Evolutionary conservation across 192 early-diverging fungal species (phyloP), one percentile per base, ranked within the genome.

Genomic region (Backusella circina): DNA sequence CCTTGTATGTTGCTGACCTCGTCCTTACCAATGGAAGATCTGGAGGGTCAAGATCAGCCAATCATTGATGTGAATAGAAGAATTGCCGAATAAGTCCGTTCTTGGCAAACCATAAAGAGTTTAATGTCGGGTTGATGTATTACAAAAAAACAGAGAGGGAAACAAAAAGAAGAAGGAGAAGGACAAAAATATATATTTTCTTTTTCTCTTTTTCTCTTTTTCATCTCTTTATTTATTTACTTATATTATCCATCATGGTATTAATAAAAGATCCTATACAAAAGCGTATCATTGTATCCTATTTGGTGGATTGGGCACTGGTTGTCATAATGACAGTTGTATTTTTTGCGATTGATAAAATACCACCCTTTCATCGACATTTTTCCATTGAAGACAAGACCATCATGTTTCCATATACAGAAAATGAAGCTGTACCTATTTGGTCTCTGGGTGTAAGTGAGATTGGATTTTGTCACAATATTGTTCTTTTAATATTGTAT

Each of bases 351-450:
- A 65, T 94, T 7, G 88, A 88, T 39, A 80, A 74, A 6, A 75
- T 91, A 6, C 75, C 86, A 8, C 93, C 93, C 1, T 93, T 89
- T 82, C 89, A 91, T 66, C 86, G 91, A 76, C 79, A 88, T 39
- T 95, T 95, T 74, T 91, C 89, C 18, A 77, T 95, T 10, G 77
- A 88, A 9, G 86, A 95, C 78, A 87, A 85, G 33, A 76, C 82
- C 18, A 89, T 95, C 75, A 86, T 89, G 82, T 88, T 88, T 79
- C 87, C 90, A 2, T 80, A 87, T 64, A 74, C 77, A 13, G 61
- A 41, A 21, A 50, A 78, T 31, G 88, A 89, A 38, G 79, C 71
- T 15, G 83, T 89, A 10, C 86, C 88, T 32, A 64, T 75, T 6
- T 84, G 82, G 83, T 57, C 80, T 9, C 44, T 83, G 12, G 38